Evolutionary conservation across 331 rosid species (phyloP).

Genomic region (Pyrus hybrid): DNA sequence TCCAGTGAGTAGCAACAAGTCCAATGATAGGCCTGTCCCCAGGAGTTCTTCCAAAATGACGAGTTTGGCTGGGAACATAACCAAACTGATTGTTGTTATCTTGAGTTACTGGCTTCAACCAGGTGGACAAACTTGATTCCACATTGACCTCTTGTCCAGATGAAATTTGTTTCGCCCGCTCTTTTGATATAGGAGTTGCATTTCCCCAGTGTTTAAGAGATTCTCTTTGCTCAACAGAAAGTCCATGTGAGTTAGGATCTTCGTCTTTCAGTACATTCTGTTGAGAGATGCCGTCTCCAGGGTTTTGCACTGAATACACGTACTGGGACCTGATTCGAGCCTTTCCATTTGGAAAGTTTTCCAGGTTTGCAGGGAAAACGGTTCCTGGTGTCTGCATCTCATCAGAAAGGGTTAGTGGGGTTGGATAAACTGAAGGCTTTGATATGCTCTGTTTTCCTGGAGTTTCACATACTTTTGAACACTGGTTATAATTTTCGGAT

Average conservation of each 20-base stretch:
- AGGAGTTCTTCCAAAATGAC: slow-evolving; percentile 38
- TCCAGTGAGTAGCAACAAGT: slow-evolving; percentile 71
- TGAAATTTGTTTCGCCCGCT: slow-evolving; percentile 14
- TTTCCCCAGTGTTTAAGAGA: slow-evolving; percentile 30
- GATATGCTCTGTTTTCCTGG: slow-evolving; percentile 41
- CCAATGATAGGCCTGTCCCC: slow-evolving; percentile 71
- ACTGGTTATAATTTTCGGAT: slow-evolving; percentile 30
- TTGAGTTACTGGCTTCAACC: slow-evolving; percentile 52
- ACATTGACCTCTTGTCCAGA: slow-evolving; percentile 28
- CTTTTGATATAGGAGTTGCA: slow-evolving; percentile 30
- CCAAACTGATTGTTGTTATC: slow-evolving; percentile 22
- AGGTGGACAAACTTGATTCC: slow-evolving; percentile 62
- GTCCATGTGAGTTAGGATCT: slow-evolving; percentile 27
- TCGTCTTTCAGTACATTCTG: slow-evolving; percentile 38
- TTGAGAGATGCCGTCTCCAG: slow-evolving; percentile 30
- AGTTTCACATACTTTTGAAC: slow-evolving; percentile 23
- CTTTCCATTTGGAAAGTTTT: slow-evolving; percentile 40
- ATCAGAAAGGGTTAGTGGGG: slow-evolving; percentile 69
- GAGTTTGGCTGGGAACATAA: slow-evolving; percentile 12
- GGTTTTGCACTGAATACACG: slow-evolving; percentile 42
- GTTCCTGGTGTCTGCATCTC: slow-evolving; percentile 99
- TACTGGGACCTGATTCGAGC: slow-evolving; percentile 60
- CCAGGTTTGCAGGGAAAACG: slow-evolving; percentile 56
- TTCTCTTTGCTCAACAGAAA: slow-evolving; percentile 38
- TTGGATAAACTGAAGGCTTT: slow-evolving; percentile 58